Conservation (phyloP, 352 stramenopile genomes). For the Thraustochytrium sp. region DNA sequence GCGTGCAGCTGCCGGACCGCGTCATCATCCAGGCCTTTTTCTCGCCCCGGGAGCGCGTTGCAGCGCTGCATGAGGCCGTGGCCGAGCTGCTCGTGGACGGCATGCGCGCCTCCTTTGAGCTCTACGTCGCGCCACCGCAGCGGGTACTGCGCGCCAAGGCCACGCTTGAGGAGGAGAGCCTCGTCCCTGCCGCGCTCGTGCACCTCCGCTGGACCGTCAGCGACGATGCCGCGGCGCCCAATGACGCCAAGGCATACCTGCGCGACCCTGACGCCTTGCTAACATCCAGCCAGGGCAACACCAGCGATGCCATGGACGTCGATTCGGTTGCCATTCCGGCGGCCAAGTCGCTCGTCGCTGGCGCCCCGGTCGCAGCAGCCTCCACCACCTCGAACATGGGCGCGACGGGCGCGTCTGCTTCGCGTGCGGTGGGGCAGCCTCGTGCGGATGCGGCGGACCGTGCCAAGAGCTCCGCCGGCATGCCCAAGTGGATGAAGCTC, state of each 20-base stretch:
- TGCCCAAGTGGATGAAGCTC: slow-evolving; percentile 39
- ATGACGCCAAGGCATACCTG: not conserved
- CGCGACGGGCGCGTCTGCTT: not conserved
- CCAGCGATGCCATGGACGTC: not conserved
- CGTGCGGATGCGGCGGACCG: not conserved
- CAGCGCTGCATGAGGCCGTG: not conserved
- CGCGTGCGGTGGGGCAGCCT: not conserved
- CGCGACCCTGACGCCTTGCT: not conserved
- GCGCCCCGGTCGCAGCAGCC: not conserved
- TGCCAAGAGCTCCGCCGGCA: not conserved
- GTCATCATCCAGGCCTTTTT: slow-evolving; percentile 29
- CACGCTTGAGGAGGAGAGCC: not conserved
- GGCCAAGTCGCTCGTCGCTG: not conserved
- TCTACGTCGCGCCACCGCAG: not conserved
- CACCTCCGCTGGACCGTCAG: slow-evolving; percentile 1
- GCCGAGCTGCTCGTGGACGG: not conserved
- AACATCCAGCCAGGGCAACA: not conserved
- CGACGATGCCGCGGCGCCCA: not conserved
- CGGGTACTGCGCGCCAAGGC: not conserved
- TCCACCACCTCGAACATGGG: too few relatives aligned
- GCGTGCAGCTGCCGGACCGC: slow-evolving; percentile 9
- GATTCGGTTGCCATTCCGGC: not conserved
- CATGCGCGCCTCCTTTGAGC: not conserved
- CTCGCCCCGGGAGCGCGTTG: not conserved
- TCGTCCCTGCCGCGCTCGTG: slow-evolving; percentile 2